Percentiles rank a stretch among this genome's conserved stretches.
phyloP scores from a whole-genome alignment of 208 protist genomes.

The Naegleria fowleri region DNA sequence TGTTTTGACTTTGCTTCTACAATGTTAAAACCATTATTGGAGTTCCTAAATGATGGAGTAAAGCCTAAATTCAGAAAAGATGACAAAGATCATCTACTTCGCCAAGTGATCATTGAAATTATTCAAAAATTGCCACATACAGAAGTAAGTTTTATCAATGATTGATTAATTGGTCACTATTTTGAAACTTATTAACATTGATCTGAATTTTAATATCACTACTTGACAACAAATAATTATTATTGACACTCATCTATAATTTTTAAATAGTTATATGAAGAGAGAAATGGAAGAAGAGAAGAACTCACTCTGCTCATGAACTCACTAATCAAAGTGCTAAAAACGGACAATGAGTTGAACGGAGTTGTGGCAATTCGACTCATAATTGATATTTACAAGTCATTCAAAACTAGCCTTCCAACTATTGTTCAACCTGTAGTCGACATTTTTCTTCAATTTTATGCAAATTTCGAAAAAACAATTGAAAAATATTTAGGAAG shows the following conservation, averaged over 20 bases:
- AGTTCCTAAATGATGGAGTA: not conserved
- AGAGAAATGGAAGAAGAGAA: not conserved
- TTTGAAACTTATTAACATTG: no score
- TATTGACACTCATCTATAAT: no score
- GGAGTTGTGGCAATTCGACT: not conserved
- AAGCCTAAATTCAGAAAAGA: not conserved
- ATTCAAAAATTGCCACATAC: slow-evolving; percentile 1
- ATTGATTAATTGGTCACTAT: no score
- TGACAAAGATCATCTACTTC: not conserved
- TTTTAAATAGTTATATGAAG: not conserved
- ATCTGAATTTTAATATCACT: no score
- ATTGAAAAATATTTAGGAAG: not conserved
- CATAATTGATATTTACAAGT: slow-evolving; percentile 26
- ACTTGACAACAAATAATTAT: not conserved
- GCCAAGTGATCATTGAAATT: slow-evolving; percentile 21
- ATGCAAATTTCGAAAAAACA: not conserved
- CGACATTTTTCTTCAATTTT: not conserved
- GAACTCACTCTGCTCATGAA: not conserved
- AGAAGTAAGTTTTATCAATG: not conserved
- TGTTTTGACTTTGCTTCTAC: not conserved
- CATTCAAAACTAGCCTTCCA: not conserved
- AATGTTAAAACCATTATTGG: not conserved
- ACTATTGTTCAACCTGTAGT: slow-evolving; percentile 14
- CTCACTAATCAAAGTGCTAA: not conserved
- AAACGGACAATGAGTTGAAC: slow-evolving; percentile 22